Percentiles rank a stretch among this genome's conserved stretches.
Conservation (phyloP, 2,329 filamentous ascomycete genomes). For the Monilinia fructicola region DNA sequence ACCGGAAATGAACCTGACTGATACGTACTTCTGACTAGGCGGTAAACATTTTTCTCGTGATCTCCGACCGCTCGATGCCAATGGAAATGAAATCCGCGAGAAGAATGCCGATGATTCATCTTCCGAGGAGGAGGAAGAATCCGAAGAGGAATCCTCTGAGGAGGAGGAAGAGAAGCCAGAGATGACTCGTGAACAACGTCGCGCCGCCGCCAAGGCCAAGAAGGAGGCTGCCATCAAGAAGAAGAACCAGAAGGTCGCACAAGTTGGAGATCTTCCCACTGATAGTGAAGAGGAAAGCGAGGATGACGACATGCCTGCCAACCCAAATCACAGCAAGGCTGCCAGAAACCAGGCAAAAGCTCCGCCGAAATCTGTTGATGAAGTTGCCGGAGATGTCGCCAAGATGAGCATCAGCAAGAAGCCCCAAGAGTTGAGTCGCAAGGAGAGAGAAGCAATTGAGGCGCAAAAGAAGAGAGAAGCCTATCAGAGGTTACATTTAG, state of each 20-base stretch:
- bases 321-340: slow-evolving; percentile 87
- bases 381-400: slow-evolving; percentile 55
- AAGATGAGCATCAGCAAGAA: slow-evolving; percentile 51
- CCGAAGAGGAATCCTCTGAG: slow-evolving; percentile 51
- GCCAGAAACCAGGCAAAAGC: slow-evolving; percentile 57
- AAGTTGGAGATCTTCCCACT: slow-evolving; percentile 82
- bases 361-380: slow-evolving; percentile 46
- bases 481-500: slow-evolving; percentile 87
- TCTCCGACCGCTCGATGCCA: slow-evolving; percentile 80
- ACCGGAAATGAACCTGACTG: not conserved
- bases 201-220: slow-evolving; percentile 81
- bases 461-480: slow-evolving; percentile 85
- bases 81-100: slow-evolving; percentile 87
- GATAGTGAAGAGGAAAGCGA: slow-evolving; percentile 61
- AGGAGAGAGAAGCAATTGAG: slow-evolving; percentile 77
- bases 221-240: slow-evolving; percentile 85
- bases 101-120: slow-evolving; percentile 56
- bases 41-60: slow-evolving; percentile 95
- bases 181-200: slow-evolving; percentile 83
- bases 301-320: slow-evolving; percentile 71
- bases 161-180: slow-evolving; percentile 51
- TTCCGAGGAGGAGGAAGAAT: slow-evolving; percentile 52
- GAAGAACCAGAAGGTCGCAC: slow-evolving; percentile 67
- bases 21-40: slow-evolving; percentile 52
- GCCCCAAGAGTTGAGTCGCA: slow-evolving; percentile 58